Evolutionary conservation across 768 basidiomycete species (phyloP), one percentile per base, ranked within the genome.

Genomic region (Scleroderma citrinum): DNA sequence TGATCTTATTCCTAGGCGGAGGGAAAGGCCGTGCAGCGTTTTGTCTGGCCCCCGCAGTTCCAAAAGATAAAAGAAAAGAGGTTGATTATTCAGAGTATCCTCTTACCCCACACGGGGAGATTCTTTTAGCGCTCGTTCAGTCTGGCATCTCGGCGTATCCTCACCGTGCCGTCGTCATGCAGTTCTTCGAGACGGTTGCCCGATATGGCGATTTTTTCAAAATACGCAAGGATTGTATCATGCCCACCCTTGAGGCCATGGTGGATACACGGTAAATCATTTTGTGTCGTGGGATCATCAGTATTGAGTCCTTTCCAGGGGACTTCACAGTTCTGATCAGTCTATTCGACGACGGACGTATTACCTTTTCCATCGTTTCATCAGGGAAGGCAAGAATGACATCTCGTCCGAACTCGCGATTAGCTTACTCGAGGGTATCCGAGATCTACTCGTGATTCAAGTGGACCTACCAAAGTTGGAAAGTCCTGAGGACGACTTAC

Each of bases 201-300:
- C 81, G 96, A 42, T 99, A 98, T 63, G 80, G 82, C 31, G 96
- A 98, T 59, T 98, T 99, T 66, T 98, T 97, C 82, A 92, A 89
- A 66, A 83, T 93, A 20, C 83, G 92, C 54, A 89, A 85, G 58
- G 87, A 91, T 49, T 90, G 84, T 57, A 89, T 97, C 46, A 74
- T 90, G 57, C 89, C 91, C 2, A 80, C 90, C 2, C 71, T 99
- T 29, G 86, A 92, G 58, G 88, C 88, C 11, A 89, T 99, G 77
- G 77, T 98, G 23, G 91, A 87, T 59, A 50, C 67, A 51, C 77
- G 90, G 93, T 93, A 62, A 51, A 85, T 69, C 20, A 46, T 41
- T 10, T 14, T 19, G 20, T 24, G 30, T 40, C 20, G 43, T 16
- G 7, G 24, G 21, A 1, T 30, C 21, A n/a, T 23, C 46, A 4